Base-by-base conservation (phyloP, 441 rosid species). In the Melastoma candidum region DNA sequence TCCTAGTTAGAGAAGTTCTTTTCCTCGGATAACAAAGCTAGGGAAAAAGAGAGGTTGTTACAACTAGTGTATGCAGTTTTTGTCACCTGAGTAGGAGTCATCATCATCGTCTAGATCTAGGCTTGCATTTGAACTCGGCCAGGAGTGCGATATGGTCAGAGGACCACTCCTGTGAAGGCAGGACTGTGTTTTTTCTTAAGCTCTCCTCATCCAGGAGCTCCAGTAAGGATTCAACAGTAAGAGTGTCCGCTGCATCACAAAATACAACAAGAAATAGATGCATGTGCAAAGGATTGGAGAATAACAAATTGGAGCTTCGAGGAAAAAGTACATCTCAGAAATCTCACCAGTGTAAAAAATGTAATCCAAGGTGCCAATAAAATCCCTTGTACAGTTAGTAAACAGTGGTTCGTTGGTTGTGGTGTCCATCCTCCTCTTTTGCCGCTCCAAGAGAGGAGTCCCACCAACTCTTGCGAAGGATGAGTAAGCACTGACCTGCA, bases 271-370 rank as follows among this genome's bases (percentile, higher is more conserved):
- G 26, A 12, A 22, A 48, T 14, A 55, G 13, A 51, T 11, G 14
- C 7, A 13, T 51, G 36, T 7, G 36, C 36, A 29, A 29, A 3
- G 5, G 5, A 17, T 29, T 29, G 36, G 36, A 29, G 36, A 29
- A 29, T 29, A 29, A 3, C 36, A 29, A 29, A 29, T 29, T 3
- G 36, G 36, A 3, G 3, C 7, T 29, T 29, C 7, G 7, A 3
- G 36, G 7, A 3, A 29, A 3, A 29, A 3, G 5, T 29, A 29
- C 7, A 3, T 3, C 5, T 29, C 36, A 11, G 25, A 12, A 36
- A 54, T n/a, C 22, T 43, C 66, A 74, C 78, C 74, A 53, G 73
- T 61, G 60, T 71, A 68, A 51, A 74, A 61, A 51, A 71, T 68
- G 48, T 74, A 74, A 57, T 74, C 79, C 26, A 68, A 47, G 27